phyloP scores from a whole-genome alignment of 2,329 filamentous ascomycete species.

The Ceratocystis cubensis region DNA sequence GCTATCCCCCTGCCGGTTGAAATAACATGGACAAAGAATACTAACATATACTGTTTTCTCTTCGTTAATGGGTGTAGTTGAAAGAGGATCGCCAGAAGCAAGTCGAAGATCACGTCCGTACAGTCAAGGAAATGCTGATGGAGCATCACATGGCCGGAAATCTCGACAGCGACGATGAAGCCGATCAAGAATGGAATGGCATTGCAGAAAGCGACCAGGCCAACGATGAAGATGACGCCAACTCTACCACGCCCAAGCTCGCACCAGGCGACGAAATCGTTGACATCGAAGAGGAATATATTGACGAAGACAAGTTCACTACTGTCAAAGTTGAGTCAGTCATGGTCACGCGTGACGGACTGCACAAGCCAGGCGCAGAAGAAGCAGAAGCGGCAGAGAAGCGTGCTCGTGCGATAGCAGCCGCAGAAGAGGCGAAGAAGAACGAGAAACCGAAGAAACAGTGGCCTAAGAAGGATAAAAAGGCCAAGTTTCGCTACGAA shows the following conservation, averaged over 20 bases:
- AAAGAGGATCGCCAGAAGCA: conserved; percentile 72
- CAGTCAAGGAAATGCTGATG: conserved; percentile 57
- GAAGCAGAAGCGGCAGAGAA: conserved; percentile 30
- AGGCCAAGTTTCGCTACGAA: conserved; percentile 88
- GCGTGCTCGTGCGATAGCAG: conserved; percentile 28
- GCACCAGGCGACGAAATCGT: conserved; percentile 39
- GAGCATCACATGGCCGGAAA: conserved; percentile 43
- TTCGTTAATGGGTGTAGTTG: conserved; percentile 42
- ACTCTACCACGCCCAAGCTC: conserved; percentile 29
- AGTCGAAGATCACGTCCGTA: conserved; percentile 67
- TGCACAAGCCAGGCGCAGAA: conserved; percentile 42
- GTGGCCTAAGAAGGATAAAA: conserved; percentile 46
- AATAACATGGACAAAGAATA: neutral
- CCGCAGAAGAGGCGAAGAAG: conserved; percentile 23
- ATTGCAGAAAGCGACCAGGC: conserved; percentile 41
- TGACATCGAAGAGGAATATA: conserved; percentile 82
- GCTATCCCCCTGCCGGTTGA: neutral
- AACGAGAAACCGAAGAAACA: conserved; percentile 40
- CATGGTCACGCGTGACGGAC: conserved; percentile 60
- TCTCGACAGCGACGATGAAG: conserved; percentile 30
- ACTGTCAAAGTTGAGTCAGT: conserved; percentile 90
- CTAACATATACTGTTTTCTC: neutral
- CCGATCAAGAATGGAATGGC: conserved; percentile 46
- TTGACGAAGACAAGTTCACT: conserved; percentile 92
- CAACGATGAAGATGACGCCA: conserved; percentile 27